These are phyloP conservation scores for Vinca major DNA, from an alignment of 305 asterid species.

Conservation along the genomic window DNA sequence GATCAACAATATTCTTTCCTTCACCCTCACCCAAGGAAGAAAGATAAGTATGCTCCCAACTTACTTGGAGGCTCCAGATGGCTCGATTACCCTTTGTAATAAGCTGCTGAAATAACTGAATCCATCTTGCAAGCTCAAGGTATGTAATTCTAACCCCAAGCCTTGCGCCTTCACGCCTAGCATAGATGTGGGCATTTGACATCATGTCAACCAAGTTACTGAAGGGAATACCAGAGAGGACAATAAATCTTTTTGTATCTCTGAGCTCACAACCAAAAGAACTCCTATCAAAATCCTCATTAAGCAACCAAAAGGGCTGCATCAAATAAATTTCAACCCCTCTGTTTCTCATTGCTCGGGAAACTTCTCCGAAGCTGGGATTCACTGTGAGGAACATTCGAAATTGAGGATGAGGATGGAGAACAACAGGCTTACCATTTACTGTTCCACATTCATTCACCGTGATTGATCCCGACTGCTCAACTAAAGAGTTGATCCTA, in stretches of 20 bases:
- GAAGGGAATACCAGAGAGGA: constrained; percentile 69
- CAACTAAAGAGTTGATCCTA: constrained; percentile 95
- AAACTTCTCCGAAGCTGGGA: constrained; percentile 88
- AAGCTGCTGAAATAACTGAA: constrained; percentile 73
- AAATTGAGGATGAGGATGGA: constrained; percentile 84
- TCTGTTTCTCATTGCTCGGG: constrained; percentile 98
- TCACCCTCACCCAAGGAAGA: constrained; percentile 76
- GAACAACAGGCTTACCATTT: constrained; percentile 75
- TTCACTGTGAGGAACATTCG: constrained; percentile 93
- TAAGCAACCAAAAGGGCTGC: constrained; percentile 60
- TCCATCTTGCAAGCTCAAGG: constrained; percentile 95
- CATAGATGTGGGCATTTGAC: constrained; percentile 80
- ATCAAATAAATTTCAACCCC: constrained; percentile 85
- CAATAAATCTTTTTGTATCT: constrained; percentile 63
- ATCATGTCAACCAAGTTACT: constrained; percentile 67
- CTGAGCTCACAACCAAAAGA: constrained; percentile 46
- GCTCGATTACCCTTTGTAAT: constrained; percentile 60
- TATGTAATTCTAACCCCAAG: constrained; percentile 52
- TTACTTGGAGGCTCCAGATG: constrained; percentile 73
- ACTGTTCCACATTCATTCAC: constrained; percentile 90
- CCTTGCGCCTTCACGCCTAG: constrained; percentile 58
- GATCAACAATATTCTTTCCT: constrained; percentile 53
- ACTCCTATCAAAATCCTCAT: constrained; percentile 23
- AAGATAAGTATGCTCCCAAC: constrained; percentile 86
- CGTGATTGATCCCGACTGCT: constrained; percentile 92